Conservation (phyloP, 2,329 filamentous ascomycete species). For the Penicillium nordicum region DNA sequence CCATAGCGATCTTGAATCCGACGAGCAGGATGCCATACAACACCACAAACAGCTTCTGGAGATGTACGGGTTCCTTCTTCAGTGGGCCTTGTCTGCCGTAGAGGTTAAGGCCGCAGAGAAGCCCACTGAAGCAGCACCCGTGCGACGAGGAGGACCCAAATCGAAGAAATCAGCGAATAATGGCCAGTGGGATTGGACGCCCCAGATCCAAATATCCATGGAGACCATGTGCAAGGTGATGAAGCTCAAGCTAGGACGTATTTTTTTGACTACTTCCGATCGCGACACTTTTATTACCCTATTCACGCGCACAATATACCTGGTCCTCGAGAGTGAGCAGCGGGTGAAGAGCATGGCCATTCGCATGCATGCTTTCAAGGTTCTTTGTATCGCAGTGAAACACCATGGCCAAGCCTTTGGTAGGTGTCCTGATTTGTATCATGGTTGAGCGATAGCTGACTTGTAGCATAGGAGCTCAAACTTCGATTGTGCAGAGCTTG, state of each 20-base stretch:
- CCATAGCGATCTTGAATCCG: conserved; percentile 80
- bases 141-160: conserved; percentile 70
- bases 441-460: conserved; percentile 18
- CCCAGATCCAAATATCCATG: conserved; percentile 81
- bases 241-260: conserved; percentile 84
- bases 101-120: conserved; percentile 93
- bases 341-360: conserved; percentile 84
- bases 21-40: conserved; percentile 81
- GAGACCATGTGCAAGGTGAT: conserved; percentile 95
- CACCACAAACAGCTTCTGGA: conserved; percentile 91
- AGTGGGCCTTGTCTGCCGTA: conserved; percentile 93
- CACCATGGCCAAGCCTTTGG: conserved; percentile 96
- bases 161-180: conserved; percentile 72
- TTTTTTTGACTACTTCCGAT: conserved; percentile 95
- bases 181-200: conserved; percentile 79
- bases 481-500: conserved; percentile 93
- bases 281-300: conserved; percentile 91
- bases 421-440: conserved; percentile 38
- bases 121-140: conserved; percentile 66
- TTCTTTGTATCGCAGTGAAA: conserved; percentile 93
- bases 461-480: conserved; percentile 71
- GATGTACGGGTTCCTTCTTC: conserved; percentile 87
- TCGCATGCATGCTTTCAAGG: conserved; percentile 95
- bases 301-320: conserved; percentile 87
- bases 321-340: conserved; percentile 90